Conservation (phyloP, 169 alveolate genomes). For the Plasmodium inui region DNA sequence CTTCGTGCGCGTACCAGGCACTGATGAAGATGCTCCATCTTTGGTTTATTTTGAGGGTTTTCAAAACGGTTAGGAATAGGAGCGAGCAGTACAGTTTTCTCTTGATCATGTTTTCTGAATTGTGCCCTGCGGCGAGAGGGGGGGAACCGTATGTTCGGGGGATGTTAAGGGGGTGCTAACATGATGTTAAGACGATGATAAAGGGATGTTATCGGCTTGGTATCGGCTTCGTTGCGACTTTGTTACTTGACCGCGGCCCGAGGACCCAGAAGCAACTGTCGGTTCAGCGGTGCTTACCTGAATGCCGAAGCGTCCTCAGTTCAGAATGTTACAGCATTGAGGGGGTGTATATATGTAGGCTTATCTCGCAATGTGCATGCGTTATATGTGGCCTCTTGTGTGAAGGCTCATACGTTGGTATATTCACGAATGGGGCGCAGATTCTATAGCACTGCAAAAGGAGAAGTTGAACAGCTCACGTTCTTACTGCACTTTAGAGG, state of each 20-base stretch:
- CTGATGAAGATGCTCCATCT: slow-evolving; percentile 36
- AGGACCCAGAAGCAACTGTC: not conserved
- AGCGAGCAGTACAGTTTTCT: slow-evolving; percentile 15
- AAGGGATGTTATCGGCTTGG: not conserved
- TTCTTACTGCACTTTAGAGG: not conserved
- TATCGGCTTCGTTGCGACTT: not conserved
- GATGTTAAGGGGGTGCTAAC: too few species aligned
- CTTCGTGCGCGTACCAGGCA: slow-evolving; percentile 66
- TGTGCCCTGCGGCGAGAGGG: slow-evolving; percentile 8
- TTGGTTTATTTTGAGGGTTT: not conserved
- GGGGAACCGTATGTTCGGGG: not conserved
- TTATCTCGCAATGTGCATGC: not conserved
- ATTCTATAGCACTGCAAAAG: not conserved
- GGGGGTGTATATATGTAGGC: not conserved
- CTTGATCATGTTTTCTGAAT: slow-evolving; percentile 37
- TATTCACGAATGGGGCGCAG: not conserved
- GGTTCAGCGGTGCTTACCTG: not conserved
- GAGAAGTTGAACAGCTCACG: not conserved
- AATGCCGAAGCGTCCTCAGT: not conserved
- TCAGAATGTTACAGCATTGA: not conserved
- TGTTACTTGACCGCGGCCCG: not conserved
- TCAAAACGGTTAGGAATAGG: slow-evolving; percentile 17
- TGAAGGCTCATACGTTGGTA: not conserved
- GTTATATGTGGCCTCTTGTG: not conserved
- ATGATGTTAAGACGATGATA: not conserved